Evolutionary conservation across 108 stramenopile species (phyloP).

Genomic region (Schizochytrium sp.): DNA sequence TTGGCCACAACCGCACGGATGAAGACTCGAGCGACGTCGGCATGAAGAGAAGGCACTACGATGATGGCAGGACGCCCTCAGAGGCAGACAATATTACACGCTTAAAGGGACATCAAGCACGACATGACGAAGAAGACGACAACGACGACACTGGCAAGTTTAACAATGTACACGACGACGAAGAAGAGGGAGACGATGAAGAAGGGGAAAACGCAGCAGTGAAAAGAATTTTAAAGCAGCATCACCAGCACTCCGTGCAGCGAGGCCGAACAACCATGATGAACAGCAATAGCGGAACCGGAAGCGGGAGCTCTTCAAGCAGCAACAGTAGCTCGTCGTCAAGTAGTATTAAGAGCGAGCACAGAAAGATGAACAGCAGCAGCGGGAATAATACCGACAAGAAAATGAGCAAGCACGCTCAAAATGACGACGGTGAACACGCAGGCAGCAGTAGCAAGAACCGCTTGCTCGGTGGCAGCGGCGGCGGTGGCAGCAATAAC

Average conservation of each 20-base stretch:
- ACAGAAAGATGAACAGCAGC: no score
- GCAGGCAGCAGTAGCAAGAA: neutral
- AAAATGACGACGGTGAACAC: neutral
- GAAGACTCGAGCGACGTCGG: conserved; percentile 45
- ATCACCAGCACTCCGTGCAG: no score
- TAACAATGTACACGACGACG: no score
- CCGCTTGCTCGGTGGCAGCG: neutral
- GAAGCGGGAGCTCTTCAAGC: no score
- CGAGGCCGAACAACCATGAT: no score
- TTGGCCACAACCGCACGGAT: neutral
- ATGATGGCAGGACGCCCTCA: neutral
- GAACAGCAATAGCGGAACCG: no score
- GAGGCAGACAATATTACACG: neutral
- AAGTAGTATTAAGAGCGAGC: no score
- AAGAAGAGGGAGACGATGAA: no score
- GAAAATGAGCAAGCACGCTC: neutral
- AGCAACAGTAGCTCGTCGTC: no score
- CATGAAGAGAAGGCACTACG: neutral
- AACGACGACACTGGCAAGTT: no score
- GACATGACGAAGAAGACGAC: neutral
- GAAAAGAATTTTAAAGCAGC: no score
- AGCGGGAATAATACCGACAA: neutral
- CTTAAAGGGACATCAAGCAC: neutral
- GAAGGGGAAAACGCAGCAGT: no score
- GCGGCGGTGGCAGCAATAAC: neutral